These are phyloP conservation scores for Protea cynaroides DNA, from an alignment of 164 flowering plant genomes.

Conservation along the genomic window DNA sequence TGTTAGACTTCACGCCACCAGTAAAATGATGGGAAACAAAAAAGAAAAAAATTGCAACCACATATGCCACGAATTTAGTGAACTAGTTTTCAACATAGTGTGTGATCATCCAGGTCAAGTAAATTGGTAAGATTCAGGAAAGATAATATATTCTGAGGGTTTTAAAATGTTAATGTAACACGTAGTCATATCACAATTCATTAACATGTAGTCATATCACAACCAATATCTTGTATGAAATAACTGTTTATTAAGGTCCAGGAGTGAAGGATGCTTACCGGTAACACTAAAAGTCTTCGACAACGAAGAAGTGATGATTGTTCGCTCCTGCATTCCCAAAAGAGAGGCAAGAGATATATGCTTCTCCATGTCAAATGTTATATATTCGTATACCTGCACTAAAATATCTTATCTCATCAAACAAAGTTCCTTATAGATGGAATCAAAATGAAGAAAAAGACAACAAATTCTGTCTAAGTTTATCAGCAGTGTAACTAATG, in stretches of 20 bases:
- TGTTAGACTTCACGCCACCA: slow-evolving; percentile 20
- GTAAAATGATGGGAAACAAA: background rate
- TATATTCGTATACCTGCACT: slow-evolving; percentile 72
- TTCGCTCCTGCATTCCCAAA: slow-evolving; percentile 71
- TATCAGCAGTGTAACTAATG: background rate
- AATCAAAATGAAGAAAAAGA: background rate
- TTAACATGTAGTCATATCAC: no score
- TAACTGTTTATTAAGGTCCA: background rate
- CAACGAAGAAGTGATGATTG: slow-evolving; percentile 76
- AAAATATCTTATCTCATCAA: background rate
- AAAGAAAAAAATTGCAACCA: background rate
- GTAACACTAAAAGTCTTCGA: slow-evolving; percentile 78
- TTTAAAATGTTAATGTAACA: background rate
- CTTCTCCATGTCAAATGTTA: slow-evolving; percentile 52
- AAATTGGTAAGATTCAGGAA: background rate
- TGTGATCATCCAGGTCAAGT: background rate
- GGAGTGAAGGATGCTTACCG: slow-evolving; percentile 27
- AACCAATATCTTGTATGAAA: background rate
- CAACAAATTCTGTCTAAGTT: background rate
- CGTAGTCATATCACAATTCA: no score
- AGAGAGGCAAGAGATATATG: slow-evolving; percentile 73
- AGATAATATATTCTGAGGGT: background rate
- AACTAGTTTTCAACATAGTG: background rate
- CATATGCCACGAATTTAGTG: background rate
- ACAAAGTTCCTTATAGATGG: no score